Base-by-base conservation (phyloP, 2,329 filamentous ascomycete species). In the Trichoderma atrobrunneum region DNA sequence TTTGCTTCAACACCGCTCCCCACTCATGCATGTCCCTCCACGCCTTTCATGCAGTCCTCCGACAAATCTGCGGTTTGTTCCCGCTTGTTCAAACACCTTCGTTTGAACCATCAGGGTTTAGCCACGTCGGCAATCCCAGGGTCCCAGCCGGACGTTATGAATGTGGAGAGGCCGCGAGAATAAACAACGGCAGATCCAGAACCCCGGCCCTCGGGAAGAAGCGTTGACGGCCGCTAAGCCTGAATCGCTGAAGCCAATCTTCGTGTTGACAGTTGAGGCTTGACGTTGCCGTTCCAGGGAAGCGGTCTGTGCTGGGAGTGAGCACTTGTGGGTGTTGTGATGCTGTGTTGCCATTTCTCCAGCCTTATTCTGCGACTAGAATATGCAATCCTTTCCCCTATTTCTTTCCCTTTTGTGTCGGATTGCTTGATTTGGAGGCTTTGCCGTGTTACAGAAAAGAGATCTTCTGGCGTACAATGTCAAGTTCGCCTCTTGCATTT, bases 51-150 rank as follows among this genome's bases (percentile, higher is more conserved):
- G 62, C 67, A 63, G 24, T 28, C 34, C 32, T 11, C 70, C 70
- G 62, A 54, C 12, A 24, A 48, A 11, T 21, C n/a, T 16, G 36
- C 70, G 16, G 34, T 26, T 36, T n/a, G 54, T 18, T 66, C 18
- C 70, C 70, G 61, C 61, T 21, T 39, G 18, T 65, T 28, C 51
- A 71, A 65, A 66, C 30, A 66, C 54, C 28, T 60, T 60, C 51
- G 54, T 59, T 66, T 65, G 54, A 34, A 39, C 32, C 26, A n/a
- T 26, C 60, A 65, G 30, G 24, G 59, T 12, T 21, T 12, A 39
- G 32, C 21, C 10, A 16, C 51, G n/a, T 59, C 48, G 32, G 24
- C 64, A 65, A 18, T 39, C 21, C 24, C 64, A 28, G 7, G 10
- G 8, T n/a, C 8, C 21, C 5, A 32, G 14, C n/a, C 16, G 28